Percentiles rank a stretch among this genome's conserved stretches.
phyloP scores from a whole-genome alignment of 192 early-diverging fungal species.

The Mortierella alpina region DNA sequence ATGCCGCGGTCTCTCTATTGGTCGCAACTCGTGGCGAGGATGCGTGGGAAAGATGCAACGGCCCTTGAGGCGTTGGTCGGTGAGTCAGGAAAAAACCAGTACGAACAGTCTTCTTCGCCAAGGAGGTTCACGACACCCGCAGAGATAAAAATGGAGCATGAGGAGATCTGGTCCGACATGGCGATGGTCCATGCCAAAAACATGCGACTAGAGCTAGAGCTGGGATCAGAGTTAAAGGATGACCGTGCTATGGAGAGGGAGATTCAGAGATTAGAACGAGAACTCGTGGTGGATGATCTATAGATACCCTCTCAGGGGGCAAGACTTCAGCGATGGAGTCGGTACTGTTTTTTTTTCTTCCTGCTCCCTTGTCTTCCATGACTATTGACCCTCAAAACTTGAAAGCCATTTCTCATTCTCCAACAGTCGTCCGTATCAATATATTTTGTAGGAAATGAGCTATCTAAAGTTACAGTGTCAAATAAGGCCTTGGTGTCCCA shows the following conservation, averaged over 20 bases:
- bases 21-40: conserved; percentile 36
- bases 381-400: no score
- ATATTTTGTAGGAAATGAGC: not conserved
- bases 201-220: not conserved
- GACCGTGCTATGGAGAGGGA: not conserved
- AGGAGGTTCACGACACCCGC: not conserved
- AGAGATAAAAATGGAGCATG: conserved; percentile 1
- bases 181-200: not conserved
- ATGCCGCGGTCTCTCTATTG: conserved; percentile 26
- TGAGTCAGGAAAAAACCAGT: conserved; percentile 28
- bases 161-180: not conserved
- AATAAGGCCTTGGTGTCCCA: conserved; percentile 31
- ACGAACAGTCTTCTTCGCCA: not conserved
- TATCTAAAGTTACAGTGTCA: not conserved
- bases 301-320: not conserved
- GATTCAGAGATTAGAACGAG: not conserved
- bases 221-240: not conserved
- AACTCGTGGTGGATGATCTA: not conserved
- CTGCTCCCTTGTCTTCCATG: no score
- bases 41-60: not conserved
- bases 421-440: no score
- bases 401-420: no score
- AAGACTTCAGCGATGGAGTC: not conserved
- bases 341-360: not conserved
- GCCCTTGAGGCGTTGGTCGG: conserved; percentile 26